Base-by-base conservation (phyloP, 2,329 filamentous ascomycete species). In the Fusarium albidum region DNA sequence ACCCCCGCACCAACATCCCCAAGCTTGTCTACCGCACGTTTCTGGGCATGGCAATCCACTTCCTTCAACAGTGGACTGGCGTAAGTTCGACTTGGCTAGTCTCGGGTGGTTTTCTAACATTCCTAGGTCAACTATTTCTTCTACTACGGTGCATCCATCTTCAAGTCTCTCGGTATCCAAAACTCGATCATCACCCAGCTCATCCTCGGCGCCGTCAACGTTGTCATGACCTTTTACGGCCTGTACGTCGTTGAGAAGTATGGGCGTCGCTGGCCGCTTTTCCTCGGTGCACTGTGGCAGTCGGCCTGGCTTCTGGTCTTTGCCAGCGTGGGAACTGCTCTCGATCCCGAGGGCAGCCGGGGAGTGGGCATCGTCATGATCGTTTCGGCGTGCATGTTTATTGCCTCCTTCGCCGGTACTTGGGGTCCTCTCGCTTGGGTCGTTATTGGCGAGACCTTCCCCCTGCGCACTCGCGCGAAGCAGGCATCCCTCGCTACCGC, bases 381-480 rank as follows among this genome's bases (percentile, higher is more conserved):
- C 61, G 84, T 89, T 9, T 84, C 88, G 47, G 85, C 88, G 3
- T 90, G 85, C 71, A 83, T 91, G 77, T 92, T 91, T 73, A 91
- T 92, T 49, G 82, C 85, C 41, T 87, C 83, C 2, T 92, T 90
- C 62, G 88, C 88, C 3, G 59, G 77, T 37, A 89, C 86, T 3
- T 91, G 86, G 86, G 88, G 87, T 11, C 87, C 87, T 0, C 83
- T 90, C 43, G 78, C 85, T 6, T 91, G 88, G 88, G 83, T 85
- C 27, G 81, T 88, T 49, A 83, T 87, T 35, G 84, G 84, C 43
- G 87, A 90, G 70, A 83, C 84, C 40, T 90, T 88, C 68, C 81
- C 85, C 6, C 75, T 82, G 1, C 77, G 83, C 10, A 82, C 81
- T 31, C 75, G 81, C 40, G 79, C 80, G 2, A 81, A 81, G 73